Conservation (phyloP, 306 rosid species). For the Carpinus viminea region DNA sequence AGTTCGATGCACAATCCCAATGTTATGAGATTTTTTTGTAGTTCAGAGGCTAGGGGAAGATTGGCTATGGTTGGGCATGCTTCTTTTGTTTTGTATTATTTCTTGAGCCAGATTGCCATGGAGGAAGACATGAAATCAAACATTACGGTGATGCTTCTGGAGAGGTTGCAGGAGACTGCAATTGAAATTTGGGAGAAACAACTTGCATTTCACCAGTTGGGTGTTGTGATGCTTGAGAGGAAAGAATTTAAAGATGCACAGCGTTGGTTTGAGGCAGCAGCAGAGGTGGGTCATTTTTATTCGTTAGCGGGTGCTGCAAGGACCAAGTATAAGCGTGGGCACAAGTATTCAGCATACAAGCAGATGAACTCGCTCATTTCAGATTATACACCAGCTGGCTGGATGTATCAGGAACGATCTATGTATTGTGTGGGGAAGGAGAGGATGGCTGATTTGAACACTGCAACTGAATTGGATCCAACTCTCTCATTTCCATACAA, state of each 20-base stretch:
- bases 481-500: constrained; percentile 79
- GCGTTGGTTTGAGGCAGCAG: constrained; percentile 64
- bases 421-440: constrained; percentile 77
- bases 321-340: constrained; percentile 80
- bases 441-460: constrained; percentile 66
- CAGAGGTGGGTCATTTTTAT: constrained; percentile 74
- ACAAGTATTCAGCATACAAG: constrained; percentile 74
- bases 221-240: constrained; percentile 83
- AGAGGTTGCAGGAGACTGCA: constrained; percentile 77
- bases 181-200: constrained; percentile 73
- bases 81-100: constrained; percentile 72
- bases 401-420: constrained; percentile 95
- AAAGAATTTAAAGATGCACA: constrained; percentile 81
- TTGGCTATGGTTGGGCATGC: constrained; percentile 56
- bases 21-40: constrained; percentile 59
- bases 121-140: constrained; percentile 88
- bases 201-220: constrained; percentile 73
- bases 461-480: constrained; percentile 81
- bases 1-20: constrained; percentile 45
- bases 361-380: constrained; percentile 65
- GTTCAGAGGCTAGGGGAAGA: constrained; percentile 71
- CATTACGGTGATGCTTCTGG: constrained; percentile 77
- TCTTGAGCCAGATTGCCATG: constrained; percentile 75
- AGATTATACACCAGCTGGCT: constrained; percentile 68
- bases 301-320: constrained; percentile 77